Evolutionary conservation across 352 stramenopile genomes (phyloP).

Genomic region (Phytopythium helicoides): DNA sequence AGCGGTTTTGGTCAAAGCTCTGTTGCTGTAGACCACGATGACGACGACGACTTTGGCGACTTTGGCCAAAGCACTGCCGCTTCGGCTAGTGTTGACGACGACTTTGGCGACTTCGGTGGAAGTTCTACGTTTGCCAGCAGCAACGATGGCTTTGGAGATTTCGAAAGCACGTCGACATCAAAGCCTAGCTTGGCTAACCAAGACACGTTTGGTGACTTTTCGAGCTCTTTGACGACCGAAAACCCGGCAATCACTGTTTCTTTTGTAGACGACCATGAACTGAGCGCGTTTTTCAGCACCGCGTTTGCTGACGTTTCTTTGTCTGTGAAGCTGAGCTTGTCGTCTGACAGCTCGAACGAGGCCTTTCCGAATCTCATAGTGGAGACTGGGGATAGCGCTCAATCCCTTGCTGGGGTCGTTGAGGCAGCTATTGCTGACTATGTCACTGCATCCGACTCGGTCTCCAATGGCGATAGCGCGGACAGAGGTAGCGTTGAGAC

Average conservation of each 20-base stretch:
- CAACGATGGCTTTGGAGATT: conserved; percentile 38
- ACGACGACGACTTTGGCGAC: conserved; percentile 38
- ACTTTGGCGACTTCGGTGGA: conserved; percentile 40
- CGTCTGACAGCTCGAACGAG: background rate
- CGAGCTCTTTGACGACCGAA: background rate
- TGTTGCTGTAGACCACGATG: conserved; percentile 2
- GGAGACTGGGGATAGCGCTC: background rate
- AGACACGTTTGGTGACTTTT: conserved; percentile 36
- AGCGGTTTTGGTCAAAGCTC: conserved; percentile 33
- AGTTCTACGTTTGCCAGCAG: conserved; percentile 10
- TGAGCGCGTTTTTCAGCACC: conserved; percentile 1
- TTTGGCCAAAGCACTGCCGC: conserved; percentile 23
- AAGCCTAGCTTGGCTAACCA: conserved; percentile 8
- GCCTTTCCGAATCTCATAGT: background rate
- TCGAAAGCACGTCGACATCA: conserved; percentile 7
- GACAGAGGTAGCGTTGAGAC: background rate
- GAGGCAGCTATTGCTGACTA: conserved; percentile 1
- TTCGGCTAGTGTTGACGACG: conserved; percentile 15
- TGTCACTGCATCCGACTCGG: background rate
- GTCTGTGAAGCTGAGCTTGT: conserved; percentile 1
- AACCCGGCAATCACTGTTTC: background rate
- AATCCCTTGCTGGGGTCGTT: background rate
- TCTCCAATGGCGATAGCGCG: background rate
- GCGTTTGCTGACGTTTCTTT: conserved; percentile 5
- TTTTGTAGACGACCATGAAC: background rate